Evolutionary conservation across 257 asterid genomes (phyloP), one percentile per base, ranked within the genome.

Genomic region (Penstemon davidsonii): DNA sequence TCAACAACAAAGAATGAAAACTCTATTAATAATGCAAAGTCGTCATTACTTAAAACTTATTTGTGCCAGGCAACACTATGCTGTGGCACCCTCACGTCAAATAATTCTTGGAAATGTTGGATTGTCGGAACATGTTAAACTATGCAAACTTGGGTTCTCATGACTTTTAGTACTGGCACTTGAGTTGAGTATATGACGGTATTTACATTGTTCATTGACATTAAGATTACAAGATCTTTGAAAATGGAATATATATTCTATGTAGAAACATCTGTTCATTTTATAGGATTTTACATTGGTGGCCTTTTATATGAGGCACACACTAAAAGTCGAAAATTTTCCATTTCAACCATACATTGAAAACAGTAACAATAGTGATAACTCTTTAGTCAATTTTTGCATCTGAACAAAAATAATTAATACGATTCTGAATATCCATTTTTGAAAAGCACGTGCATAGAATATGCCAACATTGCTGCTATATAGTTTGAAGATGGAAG

Each of bases 21-120:
- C 5, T 11, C 44, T 38, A 68, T 33, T 12, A 33, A 15, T 55
- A 56, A 56, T 55, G 49, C 55, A 67, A 54, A 67, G 40, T 5
- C 43, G 46, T 33, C 45, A 10, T 37, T 33, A 64, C 33, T 33
- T 10, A n/a, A 33, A 44, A 64, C 12, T 12, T 46, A 46, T 64
- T 15, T 50, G 41, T 42, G n/a, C 36, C 9, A n/a, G 4, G 11
- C 18, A 62, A 47, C 18, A 36, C 19, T 36, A 60, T 13, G 0
- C 5, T 37, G 7, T 9, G 33, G 41, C 8, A 44, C 7, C 56
- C 68, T 46, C 43, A 5, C 9, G n/a, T 64, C 57, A 36, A 46
- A 36, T 63, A 47, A 46, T 37, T 45, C 55, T 46, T 9, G 9
- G 36, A 61, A 63, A 63, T 10, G 54, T 49, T 3, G 11, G 8